Evolutionary conservation across 768 basidiomycete species (phyloP), one percentile per base, ranked within the genome.

Genomic region (Collybia sordida): DNA sequence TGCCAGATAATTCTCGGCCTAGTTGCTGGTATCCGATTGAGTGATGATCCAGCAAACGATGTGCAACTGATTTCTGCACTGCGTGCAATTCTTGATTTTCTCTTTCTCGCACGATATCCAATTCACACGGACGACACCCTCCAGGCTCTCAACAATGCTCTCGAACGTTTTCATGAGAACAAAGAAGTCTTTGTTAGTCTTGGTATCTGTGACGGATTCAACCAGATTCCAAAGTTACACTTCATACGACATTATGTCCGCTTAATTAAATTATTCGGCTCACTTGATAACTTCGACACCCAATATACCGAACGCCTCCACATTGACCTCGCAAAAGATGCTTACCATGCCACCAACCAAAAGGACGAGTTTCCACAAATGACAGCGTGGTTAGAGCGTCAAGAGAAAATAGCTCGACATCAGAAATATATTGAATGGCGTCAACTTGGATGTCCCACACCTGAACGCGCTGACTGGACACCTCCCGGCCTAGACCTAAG

Each of bases 211-310:
- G 41, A 61, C 11, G 6, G 66, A 45, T 76, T 74, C 58, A 72
- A 77, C 40, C n/a, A n/a, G n/a, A 59, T 78, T n/a, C 73, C 74
- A 1, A 79, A 79, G 52, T 50, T 77, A 1, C 75, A 78, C 48
- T 62, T 53, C 8, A 47, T 65, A 0, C 34, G 24, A 0, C 77
- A 78, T 49, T 76, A 74, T 51, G 8, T 50, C 1, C 8, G 48
- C 0, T 34, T 47, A 2, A 75, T 77, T 52, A 40, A 56, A 24
- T 28, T 45, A 3, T 55, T 60, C 35, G 73, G 77, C 1, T 60
- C 68, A 0, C 57, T 66, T 1, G 71, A 76, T 45, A 70, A 70
- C 53, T 74, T 63, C 57, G 69, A 72, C n/a, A n/a, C n/a, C n/a
- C n/a, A n/a, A n/a, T n/a, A n/a, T n/a, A n/a, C n/a, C n/a, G n/a